Evolutionary conservation across 352 stramenopile species (phyloP).

Genomic region (Pelagophyceae sp.): DNA sequence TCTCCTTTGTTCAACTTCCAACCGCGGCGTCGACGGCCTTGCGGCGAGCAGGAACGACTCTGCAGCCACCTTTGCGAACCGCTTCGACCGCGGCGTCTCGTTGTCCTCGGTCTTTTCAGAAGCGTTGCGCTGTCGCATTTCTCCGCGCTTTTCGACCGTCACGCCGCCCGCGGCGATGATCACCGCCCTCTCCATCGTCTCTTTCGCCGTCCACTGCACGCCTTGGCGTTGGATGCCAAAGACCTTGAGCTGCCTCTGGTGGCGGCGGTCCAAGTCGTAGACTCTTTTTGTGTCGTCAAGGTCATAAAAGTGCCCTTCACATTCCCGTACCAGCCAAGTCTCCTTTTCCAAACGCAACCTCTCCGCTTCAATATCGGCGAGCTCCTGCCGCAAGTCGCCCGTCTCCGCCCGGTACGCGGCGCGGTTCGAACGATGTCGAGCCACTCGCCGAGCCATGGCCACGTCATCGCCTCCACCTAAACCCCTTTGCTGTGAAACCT

Average conservation of each 20-base stretch:
- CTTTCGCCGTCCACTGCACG: constrained; percentile 32
- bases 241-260: constrained; percentile 32
- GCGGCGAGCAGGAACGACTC: neutral
- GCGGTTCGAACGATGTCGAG: constrained; percentile 30
- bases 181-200: constrained; percentile 23
- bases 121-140: neutral
- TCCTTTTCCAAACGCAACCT: constrained; percentile 37
- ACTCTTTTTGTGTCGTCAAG: constrained; percentile 34
- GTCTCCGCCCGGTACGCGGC: constrained; percentile 28
- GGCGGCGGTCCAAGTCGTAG: constrained; percentile 35
- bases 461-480: constrained; percentile 35
- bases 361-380: constrained; percentile 32
- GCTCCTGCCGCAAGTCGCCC: constrained; percentile 9
- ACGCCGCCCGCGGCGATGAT: constrained; percentile 21
- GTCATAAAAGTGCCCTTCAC: constrained; percentile 37
- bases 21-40: constrained; percentile 23
- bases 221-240: constrained; percentile 31
- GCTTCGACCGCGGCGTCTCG: neutral
- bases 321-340: constrained; percentile 23
- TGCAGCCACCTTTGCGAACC: neutral
- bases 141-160: neutral
- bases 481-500: constrained; percentile 27
- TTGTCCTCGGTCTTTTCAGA: neutral
- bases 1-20: constrained; percentile 23
- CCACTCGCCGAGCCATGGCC: constrained; percentile 25